A percentile compares a stretch with the other conserved stretches of the same genome.
These are phyloP conservation scores for Aspergillus floridensis DNA, from an alignment of 2,329 filamentous ascomycete species.

Conservation along the genomic window DNA sequence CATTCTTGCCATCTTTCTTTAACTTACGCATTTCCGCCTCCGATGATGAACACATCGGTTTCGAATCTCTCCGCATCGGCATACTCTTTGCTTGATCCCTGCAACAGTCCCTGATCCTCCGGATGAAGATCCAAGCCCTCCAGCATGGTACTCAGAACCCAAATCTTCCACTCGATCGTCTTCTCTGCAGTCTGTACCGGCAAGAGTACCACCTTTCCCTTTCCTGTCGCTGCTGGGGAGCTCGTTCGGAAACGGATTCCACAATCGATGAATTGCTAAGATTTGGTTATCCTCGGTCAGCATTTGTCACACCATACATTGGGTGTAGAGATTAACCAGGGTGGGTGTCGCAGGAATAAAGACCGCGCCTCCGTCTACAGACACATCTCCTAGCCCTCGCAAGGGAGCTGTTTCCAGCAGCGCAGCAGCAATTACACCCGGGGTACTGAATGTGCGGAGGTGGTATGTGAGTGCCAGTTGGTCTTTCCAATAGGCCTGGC, in stretches of 20 bases:
- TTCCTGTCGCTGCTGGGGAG: constrained; percentile 29
- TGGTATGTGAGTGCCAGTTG: constrained; percentile 38
- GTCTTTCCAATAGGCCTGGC: constrained; percentile 41
- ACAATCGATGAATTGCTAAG: constrained; percentile 33
- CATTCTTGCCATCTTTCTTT: too few relatives aligned
- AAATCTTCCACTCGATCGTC: constrained; percentile 26
- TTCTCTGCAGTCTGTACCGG: constrained; percentile 10
- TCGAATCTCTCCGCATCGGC: constrained; percentile 3
- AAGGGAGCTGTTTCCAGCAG: constrained; percentile 13
- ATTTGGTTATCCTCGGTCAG: neutral
- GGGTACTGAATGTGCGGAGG: constrained; percentile 33
- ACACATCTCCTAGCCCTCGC: constrained; percentile 4
- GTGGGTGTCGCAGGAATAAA: constrained; percentile 16
- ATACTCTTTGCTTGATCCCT: constrained; percentile 13
- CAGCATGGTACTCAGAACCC: constrained; percentile 25
- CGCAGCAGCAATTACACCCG: constrained; percentile 22
- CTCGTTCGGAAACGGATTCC: constrained; percentile 33
- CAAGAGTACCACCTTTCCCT: constrained; percentile 35
- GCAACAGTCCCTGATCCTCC: constrained; percentile 23
- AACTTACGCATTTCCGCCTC: constrained; percentile 44
- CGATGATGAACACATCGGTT: constrained; percentile 38
- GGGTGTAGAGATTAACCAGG: constrained; percentile 11
- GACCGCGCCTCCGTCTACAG: constrained; percentile 12
- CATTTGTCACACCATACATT: neutral
- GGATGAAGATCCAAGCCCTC: constrained; percentile 21